Percentiles rank a stretch among this genome's conserved stretches.
phyloP scores from a whole-genome alignment of 1,139 yeast species.

The Debaryomyces singareniensis region DNA sequence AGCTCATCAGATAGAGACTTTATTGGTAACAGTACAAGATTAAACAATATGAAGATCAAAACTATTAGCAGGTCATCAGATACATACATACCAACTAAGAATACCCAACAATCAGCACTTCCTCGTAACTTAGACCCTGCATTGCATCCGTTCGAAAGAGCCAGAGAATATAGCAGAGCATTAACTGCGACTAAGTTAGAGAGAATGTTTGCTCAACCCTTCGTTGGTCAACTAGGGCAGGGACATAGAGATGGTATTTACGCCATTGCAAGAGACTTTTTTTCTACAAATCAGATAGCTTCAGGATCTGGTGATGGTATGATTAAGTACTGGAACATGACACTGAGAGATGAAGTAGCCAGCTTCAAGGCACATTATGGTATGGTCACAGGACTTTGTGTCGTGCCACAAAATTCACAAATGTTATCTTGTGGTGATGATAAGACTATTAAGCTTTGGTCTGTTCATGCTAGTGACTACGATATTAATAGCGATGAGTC shows the following conservation, averaged over 20 bases:
- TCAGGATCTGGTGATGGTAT: conserved; percentile 95
- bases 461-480: conserved; percentile 38
- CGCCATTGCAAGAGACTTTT: conserved; percentile 72
- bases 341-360: conserved; percentile 63
- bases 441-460: conserved; percentile 85
- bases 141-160: conserved; percentile 93
- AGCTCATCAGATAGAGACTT: too few species aligned
- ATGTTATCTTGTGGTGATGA: conserved; percentile 89
- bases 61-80: conserved; percentile 89
- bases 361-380: conserved; percentile 89
- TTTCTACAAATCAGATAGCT: conserved; percentile 68
- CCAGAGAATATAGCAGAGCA: conserved; percentile 93
- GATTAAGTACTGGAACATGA: conserved; percentile 86
- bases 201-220: conserved; percentile 96
- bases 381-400: conserved; percentile 79
- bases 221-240: conserved; percentile 87
- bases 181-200: conserved; percentile 92
- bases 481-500: conserved; percentile 27
- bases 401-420: conserved; percentile 57
- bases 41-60: conserved; percentile 66
- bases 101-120: conserved; percentile 79
- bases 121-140: conserved; percentile 93
- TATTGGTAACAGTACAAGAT: too few species aligned
- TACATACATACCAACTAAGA: conserved; percentile 84
- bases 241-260: conserved; percentile 98